Evolutionary conservation across 2,329 filamentous ascomycete genomes (phyloP).

Genomic region (Alternaria tenuissima): DNA sequence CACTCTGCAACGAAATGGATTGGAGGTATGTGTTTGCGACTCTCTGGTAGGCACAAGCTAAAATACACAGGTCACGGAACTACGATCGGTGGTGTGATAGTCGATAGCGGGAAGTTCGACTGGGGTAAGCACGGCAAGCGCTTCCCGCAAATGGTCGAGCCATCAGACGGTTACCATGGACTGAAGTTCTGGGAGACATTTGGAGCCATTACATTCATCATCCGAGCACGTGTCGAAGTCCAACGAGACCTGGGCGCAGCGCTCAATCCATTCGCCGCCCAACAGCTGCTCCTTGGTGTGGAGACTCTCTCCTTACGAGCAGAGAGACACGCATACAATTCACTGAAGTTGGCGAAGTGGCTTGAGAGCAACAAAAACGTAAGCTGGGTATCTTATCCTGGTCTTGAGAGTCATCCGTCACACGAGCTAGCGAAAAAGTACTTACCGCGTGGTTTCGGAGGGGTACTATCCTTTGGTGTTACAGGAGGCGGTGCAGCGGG

Average conservation of each 20-base stretch:
- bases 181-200: constrained; percentile 96
- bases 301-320: constrained; percentile 89
- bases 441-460: constrained; percentile 82
- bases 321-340: constrained; percentile 87
- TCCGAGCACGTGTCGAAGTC: constrained; percentile 87
- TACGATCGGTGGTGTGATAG: constrained; percentile 84
- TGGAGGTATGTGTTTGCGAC: constrained; percentile 63
- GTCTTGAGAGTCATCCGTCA: constrained; percentile 80
- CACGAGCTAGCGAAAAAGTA: constrained; percentile 88
- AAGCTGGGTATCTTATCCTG: constrained; percentile 92
- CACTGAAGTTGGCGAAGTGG: constrained; percentile 80
- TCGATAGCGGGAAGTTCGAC: constrained; percentile 92
- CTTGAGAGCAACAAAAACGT: constrained; percentile 85
- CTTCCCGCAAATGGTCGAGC: constrained; percentile 94
- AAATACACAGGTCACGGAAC: constrained; percentile 71
- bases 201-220: constrained; percentile 80
- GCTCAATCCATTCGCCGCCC: constrained; percentile 89
- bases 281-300: constrained; percentile 86
- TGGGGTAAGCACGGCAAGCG: constrained; percentile 85
- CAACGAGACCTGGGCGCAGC: constrained; percentile 84
- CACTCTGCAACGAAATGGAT: constrained; percentile 98
- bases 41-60: neutral
- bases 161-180: constrained; percentile 87
- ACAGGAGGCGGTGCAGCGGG: constrained; percentile 87
- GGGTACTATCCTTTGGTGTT: constrained; percentile 91